Evolutionary conservation across 805 yeast species (phyloP).

Genomic region (Candida railenensis): DNA sequence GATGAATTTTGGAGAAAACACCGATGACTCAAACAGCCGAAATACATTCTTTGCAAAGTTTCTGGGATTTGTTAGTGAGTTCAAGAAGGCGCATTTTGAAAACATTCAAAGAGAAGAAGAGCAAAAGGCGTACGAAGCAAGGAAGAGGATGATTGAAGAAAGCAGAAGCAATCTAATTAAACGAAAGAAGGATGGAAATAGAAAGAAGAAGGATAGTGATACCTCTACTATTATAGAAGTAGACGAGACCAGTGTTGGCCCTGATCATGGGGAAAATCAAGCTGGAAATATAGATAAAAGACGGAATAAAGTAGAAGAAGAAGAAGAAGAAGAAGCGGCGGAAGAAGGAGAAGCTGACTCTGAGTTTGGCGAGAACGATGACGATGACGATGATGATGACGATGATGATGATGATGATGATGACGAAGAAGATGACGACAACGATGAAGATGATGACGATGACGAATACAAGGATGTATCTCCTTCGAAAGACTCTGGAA

Average conservation of each 20-base stretch:
- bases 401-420: constrained; percentile 16
- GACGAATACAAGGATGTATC: constrained; percentile 5
- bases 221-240: neutral
- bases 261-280: neutral
- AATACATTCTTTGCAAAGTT: constrained; percentile 76
- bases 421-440: constrained; percentile 15
- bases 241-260: neutral
- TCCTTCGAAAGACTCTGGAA: constrained; percentile 2
- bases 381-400: constrained; percentile 7
- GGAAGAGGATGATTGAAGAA: constrained; percentile 34
- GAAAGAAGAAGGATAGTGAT: neutral
- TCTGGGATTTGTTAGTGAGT: constrained; percentile 75
- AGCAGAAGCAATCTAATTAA: constrained; percentile 12
- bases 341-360: neutral
- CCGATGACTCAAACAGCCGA: constrained; percentile 63
- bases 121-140: constrained; percentile 42
- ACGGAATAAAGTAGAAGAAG: constrained; percentile 6
- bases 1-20: constrained; percentile 89
- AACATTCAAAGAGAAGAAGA: constrained; percentile 83
- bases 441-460: constrained; percentile 11
- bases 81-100: constrained; percentile 75
- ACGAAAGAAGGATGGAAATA: constrained; percentile 8
- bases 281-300: neutral
- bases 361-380: constrained; percentile 8
- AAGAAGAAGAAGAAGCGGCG: constrained; percentile 6